phyloP scores from a whole-genome alignment of 345 rosid genomes.

The Erysimum cheiranthoides region DNA sequence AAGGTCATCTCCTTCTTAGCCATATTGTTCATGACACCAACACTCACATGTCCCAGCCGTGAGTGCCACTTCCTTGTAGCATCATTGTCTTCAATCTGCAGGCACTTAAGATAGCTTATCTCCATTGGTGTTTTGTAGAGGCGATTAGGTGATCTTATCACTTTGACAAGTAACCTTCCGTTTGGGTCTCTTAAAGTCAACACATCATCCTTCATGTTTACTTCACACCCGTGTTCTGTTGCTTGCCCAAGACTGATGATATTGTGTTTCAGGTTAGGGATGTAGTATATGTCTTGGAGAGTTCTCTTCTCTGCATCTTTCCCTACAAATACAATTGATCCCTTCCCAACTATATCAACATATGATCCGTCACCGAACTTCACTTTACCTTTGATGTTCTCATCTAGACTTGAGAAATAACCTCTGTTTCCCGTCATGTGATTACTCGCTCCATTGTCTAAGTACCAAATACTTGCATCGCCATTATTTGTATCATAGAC shows the following conservation, averaged over 20 bases:
- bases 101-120: not conserved
- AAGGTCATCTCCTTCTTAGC: not conserved
- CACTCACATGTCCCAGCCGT: not conserved
- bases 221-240: not conserved
- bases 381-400: not conserved
- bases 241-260: not conserved
- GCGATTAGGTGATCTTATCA: not conserved
- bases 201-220: not conserved
- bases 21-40: not conserved
- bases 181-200: not conserved
- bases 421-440: conserved; percentile 1
- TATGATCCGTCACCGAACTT: not conserved
- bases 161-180: not conserved
- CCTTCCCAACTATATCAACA: not conserved
- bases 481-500: too few relatives aligned
- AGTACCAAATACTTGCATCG: not conserved
- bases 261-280: not conserved
- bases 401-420: not conserved
- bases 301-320: not conserved
- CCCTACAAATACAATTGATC: not conserved
- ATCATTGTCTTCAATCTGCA: not conserved
- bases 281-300: not conserved
- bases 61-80: not conserved
- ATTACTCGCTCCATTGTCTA: not conserved
- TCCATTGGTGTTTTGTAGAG: not conserved